Percentiles rank a stretch among this genome's conserved stretches.
Conservation (phyloP, 2,329 filamentous ascomycete species). For the Aspergillus carbonarius region DNA sequence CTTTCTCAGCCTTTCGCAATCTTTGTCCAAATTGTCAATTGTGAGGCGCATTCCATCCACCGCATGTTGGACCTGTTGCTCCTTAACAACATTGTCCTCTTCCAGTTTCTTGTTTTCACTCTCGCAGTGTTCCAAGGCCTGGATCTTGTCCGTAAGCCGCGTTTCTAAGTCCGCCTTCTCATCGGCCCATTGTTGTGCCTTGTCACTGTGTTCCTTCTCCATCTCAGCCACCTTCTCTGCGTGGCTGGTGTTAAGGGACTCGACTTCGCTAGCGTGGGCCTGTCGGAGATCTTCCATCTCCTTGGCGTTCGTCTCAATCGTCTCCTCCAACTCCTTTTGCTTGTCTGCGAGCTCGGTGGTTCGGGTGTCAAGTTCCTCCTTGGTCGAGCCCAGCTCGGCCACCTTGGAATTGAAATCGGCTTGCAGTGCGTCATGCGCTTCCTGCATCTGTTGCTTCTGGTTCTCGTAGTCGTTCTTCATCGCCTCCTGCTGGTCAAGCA, state of each 20-base stretch:
- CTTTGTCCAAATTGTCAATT: constrained; percentile 52
- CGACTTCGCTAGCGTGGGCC: constrained; percentile 27
- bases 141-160: constrained; percentile 43
- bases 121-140: constrained; percentile 43
- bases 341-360: constrained; percentile 16
- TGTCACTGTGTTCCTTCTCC: constrained; percentile 28
- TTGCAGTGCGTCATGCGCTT: constrained; percentile 37
- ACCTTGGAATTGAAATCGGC: constrained; percentile 38
- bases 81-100: constrained; percentile 47
- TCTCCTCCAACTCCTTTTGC: constrained; percentile 35
- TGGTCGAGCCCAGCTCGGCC: constrained; percentile 31
- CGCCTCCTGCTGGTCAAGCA: constrained; percentile 40
- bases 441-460: constrained; percentile 40
- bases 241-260: constrained; percentile 26
- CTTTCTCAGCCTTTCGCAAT: constrained; percentile 52
- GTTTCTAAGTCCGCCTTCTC: constrained; percentile 33
- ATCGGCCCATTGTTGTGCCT: constrained; percentile 35
- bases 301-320: constrained; percentile 27
- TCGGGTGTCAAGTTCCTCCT: constrained; percentile 22
- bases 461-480: constrained; percentile 37
- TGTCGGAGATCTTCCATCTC: constrained; percentile 26
- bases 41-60: constrained; percentile 46
- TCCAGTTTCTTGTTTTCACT: constrained; percentile 46
- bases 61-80: constrained; percentile 46
- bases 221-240: constrained; percentile 28